A percentile compares a stretch with the other conserved stretches of the same genome.
Conservation (phyloP, 169 alveolate genomes). For the Plasmodium knowlesi region DNA sequence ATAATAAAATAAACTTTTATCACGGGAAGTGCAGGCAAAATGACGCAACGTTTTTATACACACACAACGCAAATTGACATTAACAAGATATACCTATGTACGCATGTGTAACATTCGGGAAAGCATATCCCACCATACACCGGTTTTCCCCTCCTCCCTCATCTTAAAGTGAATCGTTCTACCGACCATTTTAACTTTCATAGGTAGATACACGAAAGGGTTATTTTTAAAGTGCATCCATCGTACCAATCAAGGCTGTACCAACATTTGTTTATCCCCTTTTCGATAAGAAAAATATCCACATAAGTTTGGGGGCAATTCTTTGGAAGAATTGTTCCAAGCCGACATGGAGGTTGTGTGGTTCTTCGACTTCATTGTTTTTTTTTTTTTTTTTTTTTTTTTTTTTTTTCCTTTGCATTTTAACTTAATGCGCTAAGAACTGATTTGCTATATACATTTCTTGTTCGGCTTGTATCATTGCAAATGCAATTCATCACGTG, state of each 20-base stretch:
- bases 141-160: not conserved
- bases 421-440: not conserved
- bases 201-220: not conserved
- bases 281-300: not conserved
- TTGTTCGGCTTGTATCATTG: not conserved
- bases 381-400: not conserved
- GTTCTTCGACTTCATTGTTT: not conserved
- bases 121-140: not conserved
- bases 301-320: not conserved
- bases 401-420: not conserved
- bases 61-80: not conserved
- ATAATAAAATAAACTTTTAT: slow-evolving; percentile 2
- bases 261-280: not conserved
- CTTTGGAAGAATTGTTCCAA: not conserved
- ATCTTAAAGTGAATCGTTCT: not conserved
- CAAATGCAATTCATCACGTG: not conserved
- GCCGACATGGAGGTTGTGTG: not conserved
- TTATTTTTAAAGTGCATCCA: not conserved
- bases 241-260: not conserved
- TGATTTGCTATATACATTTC: not conserved
- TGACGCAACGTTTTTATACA: not conserved
- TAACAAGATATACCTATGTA: not conserved
- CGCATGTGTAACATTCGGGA: not conserved
- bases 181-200: not conserved
- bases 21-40: not conserved